A percentile compares a stretch with the other conserved stretches of the same genome.
Evolutionary conservation across 768 basidiomycete genomes (phyloP).

Genomic region (Boletales sp.): DNA sequence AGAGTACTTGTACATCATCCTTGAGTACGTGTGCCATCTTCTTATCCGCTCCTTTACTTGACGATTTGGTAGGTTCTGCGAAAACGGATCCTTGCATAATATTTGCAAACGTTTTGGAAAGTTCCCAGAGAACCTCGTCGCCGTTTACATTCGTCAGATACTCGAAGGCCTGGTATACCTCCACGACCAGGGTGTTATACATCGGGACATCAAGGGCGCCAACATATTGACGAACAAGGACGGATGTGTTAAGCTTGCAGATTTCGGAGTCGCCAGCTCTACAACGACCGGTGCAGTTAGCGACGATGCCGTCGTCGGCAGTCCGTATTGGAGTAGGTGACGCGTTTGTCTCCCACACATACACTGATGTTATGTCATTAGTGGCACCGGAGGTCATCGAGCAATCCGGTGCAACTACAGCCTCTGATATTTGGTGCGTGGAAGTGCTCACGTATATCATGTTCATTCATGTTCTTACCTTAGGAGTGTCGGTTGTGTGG

Average conservation of each 20-base stretch:
- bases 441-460: background rate
- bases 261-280: conserved; percentile 92
- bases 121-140: conserved; percentile 95
- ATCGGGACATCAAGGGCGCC: conserved; percentile 98
- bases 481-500: conserved; percentile 92
- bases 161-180: conserved; percentile 94
- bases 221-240: conserved; percentile 99
- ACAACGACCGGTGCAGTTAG: conserved; percentile 69
- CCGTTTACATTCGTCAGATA: conserved; percentile 95
- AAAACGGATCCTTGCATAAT: conserved; percentile 94
- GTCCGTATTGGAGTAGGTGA: conserved; percentile 94
- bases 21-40: conserved; percentile 59
- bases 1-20: conserved; percentile 93
- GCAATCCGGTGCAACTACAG: conserved; percentile 93
- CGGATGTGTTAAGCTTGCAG: conserved; percentile 97
- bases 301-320: conserved; percentile 93
- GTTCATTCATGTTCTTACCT: conserved; percentile 1
- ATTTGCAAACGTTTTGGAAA: conserved; percentile 98
- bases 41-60: conserved; percentile 2
- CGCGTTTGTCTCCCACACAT: background rate
- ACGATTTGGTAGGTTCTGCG: conserved; percentile 67
- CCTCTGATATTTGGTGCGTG: conserved; percentile 89
- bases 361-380: conserved; percentile 25
- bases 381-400: conserved; percentile 99
- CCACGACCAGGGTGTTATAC: conserved; percentile 99